Conservation (phyloP, 148 eudicot genomes). For the Chenopodium quinoa region DNA sequence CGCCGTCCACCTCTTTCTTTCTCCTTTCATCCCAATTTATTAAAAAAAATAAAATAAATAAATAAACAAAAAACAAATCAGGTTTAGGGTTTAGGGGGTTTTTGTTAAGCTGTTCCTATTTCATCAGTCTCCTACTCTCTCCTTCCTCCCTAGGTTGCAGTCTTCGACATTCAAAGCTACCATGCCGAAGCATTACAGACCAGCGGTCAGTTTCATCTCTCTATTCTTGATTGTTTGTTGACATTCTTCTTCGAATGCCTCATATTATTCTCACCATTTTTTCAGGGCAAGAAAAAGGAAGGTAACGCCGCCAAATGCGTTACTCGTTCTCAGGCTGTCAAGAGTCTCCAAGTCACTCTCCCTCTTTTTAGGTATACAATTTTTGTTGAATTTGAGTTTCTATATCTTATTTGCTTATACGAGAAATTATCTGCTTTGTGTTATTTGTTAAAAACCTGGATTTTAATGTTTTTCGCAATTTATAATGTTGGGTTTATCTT, state of each 20-base stretch:
- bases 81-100: too few species aligned
- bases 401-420: background rate
- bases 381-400: background rate
- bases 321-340: slow-evolving; percentile 80
- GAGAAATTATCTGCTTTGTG: background rate
- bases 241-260: background rate
- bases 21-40: too few species aligned
- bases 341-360: slow-evolving; percentile 75
- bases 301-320: slow-evolving; percentile 82
- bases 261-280: too few species aligned
- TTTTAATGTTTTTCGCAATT: background rate
- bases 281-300: slow-evolving; percentile 93
- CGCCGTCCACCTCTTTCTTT: too few species aligned
- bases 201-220: slow-evolving; percentile 37
- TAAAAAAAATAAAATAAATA: too few species aligned
- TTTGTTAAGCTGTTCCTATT: background rate
- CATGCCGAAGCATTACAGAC: slow-evolving; percentile 81
- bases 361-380: slow-evolving; percentile 61
- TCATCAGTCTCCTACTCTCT: background rate
- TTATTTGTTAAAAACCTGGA: too few species aligned
- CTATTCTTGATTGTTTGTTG: too few species aligned
- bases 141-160: background rate
- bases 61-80: too few species aligned
- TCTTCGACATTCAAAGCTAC: background rate
- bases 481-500: background rate